Evolutionary conservation across 1,284 basidiomycete species (phyloP), one percentile per base, ranked within the genome.

Genomic region (Wolfiporia cocos): DNA sequence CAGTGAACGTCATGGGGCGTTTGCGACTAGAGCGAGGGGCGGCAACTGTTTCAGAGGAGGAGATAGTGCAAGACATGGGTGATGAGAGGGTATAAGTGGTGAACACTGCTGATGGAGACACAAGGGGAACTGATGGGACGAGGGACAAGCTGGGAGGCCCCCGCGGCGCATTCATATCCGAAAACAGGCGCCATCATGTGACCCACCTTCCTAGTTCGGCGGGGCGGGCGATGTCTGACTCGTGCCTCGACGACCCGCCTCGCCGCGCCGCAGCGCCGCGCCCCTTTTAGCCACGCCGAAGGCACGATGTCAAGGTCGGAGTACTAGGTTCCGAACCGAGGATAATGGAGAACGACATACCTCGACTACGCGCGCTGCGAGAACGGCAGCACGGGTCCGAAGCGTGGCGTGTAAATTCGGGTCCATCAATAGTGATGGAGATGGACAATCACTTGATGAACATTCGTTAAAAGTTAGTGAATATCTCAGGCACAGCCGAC

Each of bases 1-100:
- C 47, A 22, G 59, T 59, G 53, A 61, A 62, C 21, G 62, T 61
- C 59, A 61, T 61, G 32, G 60, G 61, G 41, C 59, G 61, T 48
- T 62, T 62, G 41, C 60, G 58, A 33, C 53, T 33, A 39, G 43
- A 34, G 14, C 42, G 20, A 41, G 49, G 32, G 37, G 41, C 33
- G 12, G 39, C 23, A 36, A 49, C 23, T 39, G 39, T 34, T 28
- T 43, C 44, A 28, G 34, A 21, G 23, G 29, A 14, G 23, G 41
- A 17, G 26, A 51, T 40, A 24, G 46, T 39, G 45, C 47, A 55
- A 45, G 55, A 52, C 57, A 60, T 59, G 45, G 46, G 42, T 17
- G 45, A 38, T 30, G 32, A 37, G 28, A 37, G 47, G 46, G 38
- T 46, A 41, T 43, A 40, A 44, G 46, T 38, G 36, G 39, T 24